Base-by-base conservation (phyloP, 345 rosid species). In the Eucalyptus decipiens region DNA sequence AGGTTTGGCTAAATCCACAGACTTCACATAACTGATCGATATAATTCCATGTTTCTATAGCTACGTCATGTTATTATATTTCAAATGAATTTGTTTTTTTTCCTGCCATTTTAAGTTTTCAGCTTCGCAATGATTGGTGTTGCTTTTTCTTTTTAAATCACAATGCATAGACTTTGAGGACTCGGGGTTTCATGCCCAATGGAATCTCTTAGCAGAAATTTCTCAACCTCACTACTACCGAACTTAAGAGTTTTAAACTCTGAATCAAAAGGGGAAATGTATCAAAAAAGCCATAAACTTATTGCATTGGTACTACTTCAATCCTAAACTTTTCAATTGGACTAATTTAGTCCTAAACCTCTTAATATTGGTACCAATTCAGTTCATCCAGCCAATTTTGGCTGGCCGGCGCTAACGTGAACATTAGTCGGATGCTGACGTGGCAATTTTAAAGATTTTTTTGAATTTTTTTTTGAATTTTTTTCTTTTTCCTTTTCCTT, bases 401-500 rank as follows among this genome's bases (percentile, higher is more conserved):
- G 11, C 9, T 10, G 48, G 4, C 48, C 4, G 48, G 11, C 3
- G 48, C 48, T 45, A 10, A 45, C 11, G 11, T 45, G 1, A 11
- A 45, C 11, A 1, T 45, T 1, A 2, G 11, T 10, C 4, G 11
- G 1, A 45, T 45, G 48, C 48, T 45, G 48, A 10, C 0, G 48
- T 10, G 11, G 4, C 11, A 45, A 45, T 45, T 45, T 45, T 45
- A 2, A 45, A 3, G 11, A 45, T 45, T 9, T 45, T 45, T 45
- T 45, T 42, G 1, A 40, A 40, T 40, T 40, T 45, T 45, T 45
- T 9, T 42, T 2, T 9, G n/a, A n/a, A n/a, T 45, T 45, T 45
- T 45, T 45, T 45, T 45, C 48, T 45, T 45, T 10, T 45, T 45
- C 48, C 48, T 45, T 45, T 45, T 45, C 48, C 48, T 45, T 45